These are phyloP conservation scores for Atractiella rhizophila DNA, from an alignment of 768 basidiomycete genomes.

Conservation along the genomic window DNA sequence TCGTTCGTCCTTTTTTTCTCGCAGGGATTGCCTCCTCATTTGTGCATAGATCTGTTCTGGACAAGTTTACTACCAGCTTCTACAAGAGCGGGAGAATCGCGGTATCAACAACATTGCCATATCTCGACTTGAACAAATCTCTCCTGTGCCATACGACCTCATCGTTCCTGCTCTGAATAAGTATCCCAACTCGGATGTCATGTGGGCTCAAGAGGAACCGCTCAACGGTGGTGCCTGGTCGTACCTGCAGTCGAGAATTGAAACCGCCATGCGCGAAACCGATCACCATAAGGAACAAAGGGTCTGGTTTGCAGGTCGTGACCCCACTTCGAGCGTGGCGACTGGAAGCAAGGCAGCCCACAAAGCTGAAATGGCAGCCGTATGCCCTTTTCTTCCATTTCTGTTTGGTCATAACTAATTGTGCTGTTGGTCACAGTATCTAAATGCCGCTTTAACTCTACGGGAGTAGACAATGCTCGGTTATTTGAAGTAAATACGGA, in stretches of 20 bases:
- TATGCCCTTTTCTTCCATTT: too few relatives aligned
- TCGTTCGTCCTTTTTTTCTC: slow-evolving; percentile 44
- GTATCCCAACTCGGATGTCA: slow-evolving; percentile 77
- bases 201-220: slow-evolving; percentile 95
- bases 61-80: slow-evolving; percentile 75
- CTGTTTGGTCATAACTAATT: too few relatives aligned
- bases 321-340: slow-evolving; percentile 27
- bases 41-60: slow-evolving; percentile 24
- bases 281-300: slow-evolving; percentile 76
- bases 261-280: slow-evolving; percentile 76
- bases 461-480: too few relatives aligned
- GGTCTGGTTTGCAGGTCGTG: slow-evolving; percentile 72
- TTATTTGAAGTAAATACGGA: too few relatives aligned
- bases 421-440: too few relatives aligned
- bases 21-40: not conserved
- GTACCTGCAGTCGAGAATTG: slow-evolving; percentile 57
- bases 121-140: slow-evolving; percentile 78
- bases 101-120: slow-evolving; percentile 75
- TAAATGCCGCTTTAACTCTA: too few relatives aligned
- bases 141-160: slow-evolving; percentile 89
- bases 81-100: slow-evolving; percentile 65
- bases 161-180: slow-evolving; percentile 79
- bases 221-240: slow-evolving; percentile 95
- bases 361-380: slow-evolving; percentile 81
- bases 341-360: slow-evolving; percentile 36